Conservation (phyloP, 495 filamentous ascomycete species). For the Aspergillus mulundensis region DNA sequence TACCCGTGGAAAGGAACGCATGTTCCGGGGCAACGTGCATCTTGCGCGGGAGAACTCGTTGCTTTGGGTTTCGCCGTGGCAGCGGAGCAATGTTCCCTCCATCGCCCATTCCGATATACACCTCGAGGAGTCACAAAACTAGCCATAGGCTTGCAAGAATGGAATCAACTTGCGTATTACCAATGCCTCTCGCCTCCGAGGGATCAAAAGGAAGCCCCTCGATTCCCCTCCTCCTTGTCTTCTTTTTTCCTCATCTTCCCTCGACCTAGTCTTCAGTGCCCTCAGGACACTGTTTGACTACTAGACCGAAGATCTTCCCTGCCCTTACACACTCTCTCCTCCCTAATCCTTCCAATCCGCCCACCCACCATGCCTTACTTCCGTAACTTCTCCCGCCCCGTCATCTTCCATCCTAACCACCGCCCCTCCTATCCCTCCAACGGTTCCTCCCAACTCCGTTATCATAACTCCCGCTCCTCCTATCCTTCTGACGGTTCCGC, state of each 20-base stretch:
- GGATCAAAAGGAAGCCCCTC: no score
- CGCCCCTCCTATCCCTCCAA: background rate
- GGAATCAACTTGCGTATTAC: background rate
- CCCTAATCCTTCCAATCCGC: background rate
- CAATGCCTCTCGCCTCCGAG: no score
- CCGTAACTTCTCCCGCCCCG: background rate
- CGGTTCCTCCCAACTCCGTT: no score
- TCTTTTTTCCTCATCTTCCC: background rate
- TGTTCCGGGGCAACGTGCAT: background rate
- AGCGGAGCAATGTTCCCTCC: background rate
- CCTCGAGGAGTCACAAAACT: background rate
- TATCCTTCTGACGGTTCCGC: background rate
- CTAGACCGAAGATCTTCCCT: background rate
- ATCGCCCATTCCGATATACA: background rate
- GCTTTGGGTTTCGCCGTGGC: background rate
- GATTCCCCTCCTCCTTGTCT: no score
- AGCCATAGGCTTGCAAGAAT: background rate
- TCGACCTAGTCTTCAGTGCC: background rate
- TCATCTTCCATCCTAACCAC: background rate
- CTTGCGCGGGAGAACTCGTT: no score
- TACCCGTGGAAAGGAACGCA: background rate
- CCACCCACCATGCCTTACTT: background rate
- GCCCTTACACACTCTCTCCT: background rate
- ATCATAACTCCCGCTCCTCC: background rate
- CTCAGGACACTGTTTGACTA: no score